Base-by-base conservation (phyloP, 176 grass and related monocot species). In the Carex littledalei region DNA sequence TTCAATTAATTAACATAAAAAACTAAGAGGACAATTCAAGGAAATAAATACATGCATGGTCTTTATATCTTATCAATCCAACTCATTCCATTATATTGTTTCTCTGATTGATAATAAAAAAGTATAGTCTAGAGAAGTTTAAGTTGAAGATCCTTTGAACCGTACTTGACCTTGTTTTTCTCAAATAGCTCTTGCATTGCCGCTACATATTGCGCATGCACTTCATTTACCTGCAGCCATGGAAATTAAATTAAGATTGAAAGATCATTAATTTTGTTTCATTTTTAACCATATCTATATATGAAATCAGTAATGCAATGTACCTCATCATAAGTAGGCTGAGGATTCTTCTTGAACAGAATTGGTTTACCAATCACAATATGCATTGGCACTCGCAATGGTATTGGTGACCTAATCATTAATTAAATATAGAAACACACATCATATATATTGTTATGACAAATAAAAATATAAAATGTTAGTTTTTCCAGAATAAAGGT, bases 341-440 rank as follows among this genome's bases (percentile, higher is more conserved):
- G 56, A 50, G 85, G 52, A 76, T 88, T 98, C 85, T 92, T 94
- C 77, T 86, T 84, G 47, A 95, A 79, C n/a, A 86, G 69, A 29
- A 98, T 95, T 55, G 95, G 93, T 63, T 67, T 91, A 63, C 93
- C 95, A 77, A 95, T 88, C 86, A 92, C 89, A 13, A 95, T 90
- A 86, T 95, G 86, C 80, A 95, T 87, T 26, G 95, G 93, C 54
- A 82, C 85, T 14, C 69, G 91, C 67, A 88, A 95, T 77, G 95
- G 95, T 76, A 98, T 88, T 16, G 95, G 91, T 34, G 93, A 89
- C 67, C 95, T 95, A 76, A 66, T 67, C 55, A 55, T 63, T 52
- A 84, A 26, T 26, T 26, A 26, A 26, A 63, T 66, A 78, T 72
- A 78, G 24, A 73, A 68, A 61, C 13, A 80, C 16, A 29, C 1